phyloP scores from a whole-genome alignment of 2,329 filamentous ascomycete species.

The Fusarium foetens region DNA sequence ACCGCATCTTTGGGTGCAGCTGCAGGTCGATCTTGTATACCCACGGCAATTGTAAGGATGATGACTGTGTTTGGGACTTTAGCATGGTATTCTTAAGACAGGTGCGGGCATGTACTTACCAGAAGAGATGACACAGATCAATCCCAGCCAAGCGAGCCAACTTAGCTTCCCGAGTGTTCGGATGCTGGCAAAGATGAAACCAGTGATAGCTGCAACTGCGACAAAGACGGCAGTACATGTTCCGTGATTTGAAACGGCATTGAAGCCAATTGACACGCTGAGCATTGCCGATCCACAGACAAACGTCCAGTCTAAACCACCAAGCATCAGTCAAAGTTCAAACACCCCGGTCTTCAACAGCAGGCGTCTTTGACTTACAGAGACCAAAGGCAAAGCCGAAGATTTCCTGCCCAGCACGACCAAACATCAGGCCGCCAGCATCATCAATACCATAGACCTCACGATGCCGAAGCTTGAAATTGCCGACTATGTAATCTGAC shows the following conservation, averaged over 20 bases:
- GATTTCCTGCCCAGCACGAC: slow-evolving; percentile 55
- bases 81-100: not conserved
- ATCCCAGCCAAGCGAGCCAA: slow-evolving; percentile 47
- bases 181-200: slow-evolving; percentile 47
- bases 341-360: too few relatives aligned
- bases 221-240: slow-evolving; percentile 54
- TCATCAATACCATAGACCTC: slow-evolving; percentile 65
- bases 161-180: slow-evolving; percentile 47
- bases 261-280: slow-evolving; percentile 52
- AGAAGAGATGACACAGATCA: slow-evolving; percentile 14
- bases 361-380: slow-evolving; percentile 37
- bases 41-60: slow-evolving; percentile 36
- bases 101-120: not conserved
- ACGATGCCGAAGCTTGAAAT: slow-evolving; percentile 61
- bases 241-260: slow-evolving; percentile 52
- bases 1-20: slow-evolving; percentile 14
- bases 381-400: slow-evolving; percentile 52
- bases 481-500: slow-evolving; percentile 59
- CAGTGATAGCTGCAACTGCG: slow-evolving; percentile 45
- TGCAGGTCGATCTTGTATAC: slow-evolving; percentile 30
- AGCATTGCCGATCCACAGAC: slow-evolving; percentile 19
- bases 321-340: not conserved
- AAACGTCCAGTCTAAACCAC: not conserved
- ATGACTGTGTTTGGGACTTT: slow-evolving; percentile 7
- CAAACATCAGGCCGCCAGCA: slow-evolving; percentile 59